Base-by-base conservation (phyloP, 192 early-diverging fungal genomes). In the Spizellomyces punctatus region DNA sequence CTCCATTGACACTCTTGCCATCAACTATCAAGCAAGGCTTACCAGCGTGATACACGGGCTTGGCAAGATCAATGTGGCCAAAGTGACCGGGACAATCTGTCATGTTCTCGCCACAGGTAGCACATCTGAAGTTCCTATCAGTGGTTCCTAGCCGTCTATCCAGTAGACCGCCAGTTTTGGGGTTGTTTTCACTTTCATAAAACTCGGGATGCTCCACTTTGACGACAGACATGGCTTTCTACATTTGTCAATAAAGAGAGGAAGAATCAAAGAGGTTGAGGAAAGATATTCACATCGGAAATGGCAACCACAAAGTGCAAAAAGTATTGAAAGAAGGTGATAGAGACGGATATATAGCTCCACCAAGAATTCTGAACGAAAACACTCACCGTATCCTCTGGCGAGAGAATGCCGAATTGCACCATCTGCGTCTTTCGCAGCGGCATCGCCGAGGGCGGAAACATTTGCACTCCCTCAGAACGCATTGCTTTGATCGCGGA, bases 161-260 rank as follows among this genome's bases (percentile, higher is more conserved):
- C 41, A 95, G 78, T 48, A 98, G 80, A 61, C 97, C 97, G 27
- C 93, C 92, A 14, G 82, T 79, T 82, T 93, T 94, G 62, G 94
- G 93, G 64, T 91, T 88, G 70, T 91, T 89, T 45, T 90, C 91
- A 65, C 85, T 88, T 68, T 96, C 95, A 64, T 89, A 89, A 58
- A 91, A 81, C 73, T 99, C 97, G 44, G 93, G 89, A 73, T 83
- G 83, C 82, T 96, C 93, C 71, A 99, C 93, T 82, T 94, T 88
- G 27, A 91, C 94, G 52, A 99, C 94, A 14, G 95, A 95, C 96
- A 99, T 96, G 72, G 88, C 87, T 91, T 92, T 96, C 95, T 98
- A 36, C 27, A 36, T 36, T 36, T 86, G 74, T 58, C 36, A 58
- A 22, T 12, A 19, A 16, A 8, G 7, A 42, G 22, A 57, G 21